Base-by-base conservation (phyloP, 225 moss, liverwort and hornwort species). In the Pleurozium schreberi region DNA sequence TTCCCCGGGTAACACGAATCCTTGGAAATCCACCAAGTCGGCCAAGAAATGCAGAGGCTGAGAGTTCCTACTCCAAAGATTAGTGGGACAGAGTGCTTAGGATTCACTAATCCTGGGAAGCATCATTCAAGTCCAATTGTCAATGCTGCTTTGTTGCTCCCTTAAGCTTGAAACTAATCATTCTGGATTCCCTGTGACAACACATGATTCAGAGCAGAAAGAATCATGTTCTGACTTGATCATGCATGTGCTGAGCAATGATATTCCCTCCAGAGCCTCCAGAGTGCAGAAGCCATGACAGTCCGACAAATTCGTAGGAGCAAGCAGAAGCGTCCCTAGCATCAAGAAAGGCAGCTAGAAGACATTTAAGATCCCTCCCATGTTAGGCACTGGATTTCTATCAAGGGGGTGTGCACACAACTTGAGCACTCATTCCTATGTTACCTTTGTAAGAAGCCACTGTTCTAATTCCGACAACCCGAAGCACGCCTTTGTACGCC, bases 181-280 rank as follows among this genome's bases (percentile, higher is more conserved):
- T 85, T 81, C 73, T 36, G 70, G 80, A 80, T 80, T 89, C 60
- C 80, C n/a, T 61, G n/a, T 62, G 80, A 21, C 79, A 58, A 79
- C 22, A 30, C 74, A 61, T 53, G 52, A 85, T 71, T 75, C 45
- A 53, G 61, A 75, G 61, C 84, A 85, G 43, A 36, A 80, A 38
- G 87, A 83, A 88, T 80, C 80, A 90, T 74, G 88, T 88, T 75
- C 88, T 88, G 86, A 86, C 80, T 84, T 86, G 38, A 90, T 66
- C 84, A 87, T 90, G 83, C 84, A 87, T 90, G 83, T 84, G 88
- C 80, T 8, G 22, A 67, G 75, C 66, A 38, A 74, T 86, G 67
- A 80, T 90, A 45, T 45, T 55, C 42, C n/a, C 67, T 84, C 80
- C 83, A 86, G 78, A 63, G 59, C 64, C 70, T 82, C 64, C 82